Base-by-base conservation (phyloP, 2,329 filamentous ascomycete genomes). In the Pezicula carpinea region DNA sequence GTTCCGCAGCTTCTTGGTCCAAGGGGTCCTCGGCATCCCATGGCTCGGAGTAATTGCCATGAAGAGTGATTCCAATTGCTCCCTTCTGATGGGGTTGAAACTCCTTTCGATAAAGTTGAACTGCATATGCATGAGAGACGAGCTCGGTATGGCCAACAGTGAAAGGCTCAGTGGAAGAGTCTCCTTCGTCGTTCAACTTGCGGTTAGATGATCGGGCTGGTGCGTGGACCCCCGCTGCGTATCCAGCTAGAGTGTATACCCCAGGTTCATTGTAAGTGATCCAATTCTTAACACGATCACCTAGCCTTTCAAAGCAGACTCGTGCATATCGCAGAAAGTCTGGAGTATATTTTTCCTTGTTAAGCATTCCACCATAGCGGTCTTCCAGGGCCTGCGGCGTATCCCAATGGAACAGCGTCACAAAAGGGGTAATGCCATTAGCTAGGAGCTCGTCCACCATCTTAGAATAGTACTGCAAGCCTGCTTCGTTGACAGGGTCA, bases 221-320 rank as follows among this genome's bases (percentile, higher is more conserved):
- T 10, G 89, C 89, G 62, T 89, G 89, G 51, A 80, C 73, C 32
- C 89, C 89, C 26, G 78, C 79, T 63, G 77, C 85, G 68, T 91
- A 92, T 33, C 88, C 89, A 29, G 92, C 77, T 48, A 92, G 82
- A 48, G 85, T 80, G 57, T 82, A 88, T 67, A 88, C 92, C 79
- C 86, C 92, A 5, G 89, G 89, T 70, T 95, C 88, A 65, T 92
- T 92, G 71, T 91, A 89, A 19, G 87, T 92, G 64, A 90, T 87
- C 89, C 88, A 95, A 69, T 88, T 76, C 72, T 89, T 89, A 62
- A 89, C 87, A 65, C 82, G 84, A 52, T 81, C 77, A 43, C 56
- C 54, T 6, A 93, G 76, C 2, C 82, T 78, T 63, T 84, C 76
- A 71, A 89, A 93, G 60, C 88, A 76, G 39, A 89, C 73, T 52